Percentiles rank a stretch among this genome's conserved stretches.
Conservation (phyloP, 1,284 basidiomycete genomes). For the Ustilago nuda region DNA sequence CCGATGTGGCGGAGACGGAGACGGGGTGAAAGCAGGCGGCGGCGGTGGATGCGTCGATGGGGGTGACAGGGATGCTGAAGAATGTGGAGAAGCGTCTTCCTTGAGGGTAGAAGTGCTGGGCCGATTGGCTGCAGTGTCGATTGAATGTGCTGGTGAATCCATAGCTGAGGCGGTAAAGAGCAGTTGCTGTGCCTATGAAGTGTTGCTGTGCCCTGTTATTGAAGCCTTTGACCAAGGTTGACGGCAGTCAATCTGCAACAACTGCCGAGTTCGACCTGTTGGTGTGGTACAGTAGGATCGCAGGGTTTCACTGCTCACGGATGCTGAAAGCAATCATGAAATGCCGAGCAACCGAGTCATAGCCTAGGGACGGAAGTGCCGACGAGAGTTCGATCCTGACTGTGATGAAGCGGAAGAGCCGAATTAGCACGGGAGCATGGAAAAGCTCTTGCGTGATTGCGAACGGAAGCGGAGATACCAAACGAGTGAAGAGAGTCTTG, state of each 20-base stretch:
- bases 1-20: slow-evolving; percentile 39
- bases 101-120: slow-evolving; percentile 10
- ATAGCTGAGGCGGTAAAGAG: not conserved
- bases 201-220: not conserved
- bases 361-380: not conserved
- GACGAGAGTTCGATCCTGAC: not conserved
- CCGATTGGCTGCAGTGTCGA: not conserved
- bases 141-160: not conserved
- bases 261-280: not conserved
- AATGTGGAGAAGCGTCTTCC: slow-evolving; percentile 14
- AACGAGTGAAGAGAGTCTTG: not conserved
- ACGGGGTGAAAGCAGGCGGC: slow-evolving; percentile 46
- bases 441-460: not conserved
- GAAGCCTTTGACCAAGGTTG: not conserved
- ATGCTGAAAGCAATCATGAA: slow-evolving; percentile 11
- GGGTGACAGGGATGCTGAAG: slow-evolving; percentile 30
- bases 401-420: slow-evolving; percentile 10
- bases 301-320: slow-evolving; percentile 5
- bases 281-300: not conserved
- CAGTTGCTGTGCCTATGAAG: not conserved
- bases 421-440: slow-evolving; percentile 6
- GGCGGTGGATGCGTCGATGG: slow-evolving; percentile 32
- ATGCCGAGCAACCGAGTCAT: slow-evolving; percentile 13
- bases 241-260: not conserved
- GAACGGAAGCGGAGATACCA: not conserved